Base-by-base conservation (phyloP, 768 basidiomycete species). In the Russula olivacea region DNA sequence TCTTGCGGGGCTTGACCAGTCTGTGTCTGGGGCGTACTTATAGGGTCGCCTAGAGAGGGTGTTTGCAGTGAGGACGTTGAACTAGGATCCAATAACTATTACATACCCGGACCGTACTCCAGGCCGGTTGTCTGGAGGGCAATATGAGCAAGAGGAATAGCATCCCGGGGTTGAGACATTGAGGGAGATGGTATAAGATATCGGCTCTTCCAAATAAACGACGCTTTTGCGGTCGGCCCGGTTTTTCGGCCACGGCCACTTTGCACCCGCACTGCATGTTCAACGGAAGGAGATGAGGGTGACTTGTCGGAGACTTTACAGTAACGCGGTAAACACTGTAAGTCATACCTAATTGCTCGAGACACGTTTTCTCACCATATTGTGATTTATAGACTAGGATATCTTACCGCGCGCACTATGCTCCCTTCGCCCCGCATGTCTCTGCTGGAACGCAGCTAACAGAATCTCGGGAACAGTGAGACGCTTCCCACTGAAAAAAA, bases 391-490 rank as follows among this genome's bases (percentile, higher is more conserved):
- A 64, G 58, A 30, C 52, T n/a, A 15, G 28, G 32, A 25, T 64
- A 45, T 23, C 48, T 32, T 50, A 64, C 25, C 32, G 54, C n/a
- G 54, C 54, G 14, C 63, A 55, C 32, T 64, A 64, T 11, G 30
- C 54, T 36, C 54, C 63, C 7, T 64, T 64, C 25, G 58, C 63
- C 17, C 59, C 58, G 15, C 58, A 60, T 21, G 11, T 60, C 54
- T 43, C 45, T 0, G 43, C 43, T 19, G 43, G 30, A n/a, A 43
- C 25, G 6, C 38, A 36, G 23, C 30, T 10, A 25, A 28, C 41
- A 4, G 54, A 55, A 41, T 36, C 59, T 55, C 63, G 59, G 6
- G 63, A 64, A 55, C 11, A 56, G 63, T 64, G n/a, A 15, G 48
- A 15, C 12, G 4, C 21, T 19, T 30, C 28, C 14, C 15, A 10